Evolutionary conservation across 2,329 filamentous ascomycete species (phyloP), one percentile per base, ranked within the genome.

Genomic region (Dryadomyces sulphureus): DNA sequence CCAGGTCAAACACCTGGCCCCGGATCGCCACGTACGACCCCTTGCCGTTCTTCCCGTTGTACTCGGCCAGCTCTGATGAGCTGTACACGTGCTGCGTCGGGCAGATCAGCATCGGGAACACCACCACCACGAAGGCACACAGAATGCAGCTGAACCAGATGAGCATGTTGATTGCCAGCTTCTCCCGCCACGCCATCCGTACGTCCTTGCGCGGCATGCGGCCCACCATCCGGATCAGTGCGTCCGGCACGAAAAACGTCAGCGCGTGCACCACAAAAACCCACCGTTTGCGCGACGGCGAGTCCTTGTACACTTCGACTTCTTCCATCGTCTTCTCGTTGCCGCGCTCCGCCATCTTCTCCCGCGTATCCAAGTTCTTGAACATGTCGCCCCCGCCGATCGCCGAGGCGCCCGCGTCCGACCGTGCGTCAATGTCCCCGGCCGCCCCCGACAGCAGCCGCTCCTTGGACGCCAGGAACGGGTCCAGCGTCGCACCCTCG

Each of bases 331-430:
- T 79, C 63, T 90, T 87, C 54, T 94, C 86, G 53, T 94, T 94
- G 50, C 86, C 86, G 54, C 94, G 90, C 64, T 96, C 90, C 0
- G 90, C 86, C 77, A 98, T 87, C 59, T 94, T 85, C 60, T 93
- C 84, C 52, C 87, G 78, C 7, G 90, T 95, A 54, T 96, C 90
- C 7, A 96, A 72, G 56, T 95, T 94, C 58, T 88, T 86, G 72
- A 98, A 98, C 90, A 98, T 94, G 60, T 98, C 92, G 7, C 92
- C 89, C 45, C 77, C 84, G 41, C 89, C 84, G 59, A 94, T 83
- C 6, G 86, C 88, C n/a, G 90, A 95, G 2, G 75, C 83, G 4
- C 89, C 90, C 7, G 90, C 89, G 44, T 98, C 92, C 25, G 92
- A 96, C 38, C 88, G 86, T 7, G 80, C 70, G 59, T 98, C 92